A percentile compares a stretch with the other conserved stretches of the same genome.
Evolutionary conservation across 2,329 filamentous ascomycete genomes (phyloP).

Genomic region (Cladosporium phlei): DNA sequence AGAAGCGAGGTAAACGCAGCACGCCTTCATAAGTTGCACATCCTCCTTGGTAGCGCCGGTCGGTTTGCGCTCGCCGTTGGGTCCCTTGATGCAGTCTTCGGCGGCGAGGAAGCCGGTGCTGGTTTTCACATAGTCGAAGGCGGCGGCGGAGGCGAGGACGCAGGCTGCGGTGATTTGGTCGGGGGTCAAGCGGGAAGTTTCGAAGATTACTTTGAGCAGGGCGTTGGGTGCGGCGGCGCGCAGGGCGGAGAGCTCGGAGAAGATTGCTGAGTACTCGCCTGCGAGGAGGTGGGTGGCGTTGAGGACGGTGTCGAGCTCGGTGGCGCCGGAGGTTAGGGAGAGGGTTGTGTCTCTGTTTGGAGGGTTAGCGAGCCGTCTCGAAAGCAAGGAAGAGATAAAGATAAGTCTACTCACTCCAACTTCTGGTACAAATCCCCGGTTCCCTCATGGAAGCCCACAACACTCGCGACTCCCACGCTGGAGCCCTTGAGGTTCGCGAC

Average conservation of each 20-base stretch:
- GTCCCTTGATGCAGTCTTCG: neutral
- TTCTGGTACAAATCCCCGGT: conserved; percentile 50
- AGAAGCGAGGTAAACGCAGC: conserved; percentile 38
- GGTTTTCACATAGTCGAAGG: conserved; percentile 57
- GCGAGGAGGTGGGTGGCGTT: conserved; percentile 46
- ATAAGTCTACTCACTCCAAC: conserved; percentile 33
- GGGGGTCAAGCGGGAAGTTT: conserved; percentile 49
- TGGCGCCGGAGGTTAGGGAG: conserved; percentile 48
- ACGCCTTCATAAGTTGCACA: conserved; percentile 51
- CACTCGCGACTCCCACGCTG: conserved; percentile 50
- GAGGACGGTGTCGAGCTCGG: conserved; percentile 56
- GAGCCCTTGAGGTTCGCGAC: conserved; percentile 46
- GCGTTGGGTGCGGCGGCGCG: conserved; percentile 42
- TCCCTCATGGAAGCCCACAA: conserved; percentile 58
- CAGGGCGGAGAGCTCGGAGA: conserved; percentile 50
- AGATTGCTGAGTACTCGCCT: conserved; percentile 45
- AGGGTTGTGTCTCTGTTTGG: conserved; percentile 42
- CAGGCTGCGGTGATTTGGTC: conserved; percentile 51
- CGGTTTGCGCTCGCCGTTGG: conserved; percentile 2
- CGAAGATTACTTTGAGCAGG: conserved; percentile 54
- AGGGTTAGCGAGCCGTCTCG: neutral
- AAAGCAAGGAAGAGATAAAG: neutral
- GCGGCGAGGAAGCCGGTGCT: conserved; percentile 53
- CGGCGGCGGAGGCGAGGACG: conserved; percentile 48
- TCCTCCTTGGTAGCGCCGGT: conserved; percentile 48